Evolutionary conservation across 257 asterid species (phyloP).

Genomic region (Ilex asprella): DNA sequence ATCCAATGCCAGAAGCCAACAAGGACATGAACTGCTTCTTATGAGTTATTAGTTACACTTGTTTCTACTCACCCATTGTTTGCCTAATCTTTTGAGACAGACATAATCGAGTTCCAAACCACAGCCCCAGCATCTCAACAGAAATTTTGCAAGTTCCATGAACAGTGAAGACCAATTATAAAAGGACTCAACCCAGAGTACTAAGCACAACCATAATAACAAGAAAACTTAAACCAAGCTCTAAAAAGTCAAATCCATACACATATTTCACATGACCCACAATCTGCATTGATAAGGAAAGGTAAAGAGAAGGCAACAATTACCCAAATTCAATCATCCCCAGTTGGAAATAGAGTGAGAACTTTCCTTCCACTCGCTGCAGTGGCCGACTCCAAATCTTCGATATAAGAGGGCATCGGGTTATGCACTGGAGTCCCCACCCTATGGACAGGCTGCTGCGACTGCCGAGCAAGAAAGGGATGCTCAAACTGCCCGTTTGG

Average conservation of each 20-base stretch:
- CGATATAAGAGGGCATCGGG: conserved; percentile 33
- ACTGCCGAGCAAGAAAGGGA: conserved; percentile 39
- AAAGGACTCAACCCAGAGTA: conserved; percentile 21
- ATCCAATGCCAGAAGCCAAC: conserved; percentile 23
- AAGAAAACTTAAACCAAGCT: conserved; percentile 1
- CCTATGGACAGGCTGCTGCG: conserved; percentile 53
- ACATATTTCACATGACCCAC: conserved; percentile 16
- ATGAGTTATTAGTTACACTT: conserved; percentile 21
- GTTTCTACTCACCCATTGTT: conserved; percentile 13
- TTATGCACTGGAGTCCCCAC: conserved; percentile 45
- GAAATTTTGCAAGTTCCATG: conserved; percentile 11
- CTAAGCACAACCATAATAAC: conserved; percentile 16
- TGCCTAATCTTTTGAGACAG: conserved; percentile 1
- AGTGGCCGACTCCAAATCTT: conserved; percentile 49
- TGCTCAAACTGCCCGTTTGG: conserved; percentile 52
- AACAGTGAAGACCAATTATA: conserved; percentile 2
- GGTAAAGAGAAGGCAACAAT: conserved; percentile 11
- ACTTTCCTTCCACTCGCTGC: conserved; percentile 51
- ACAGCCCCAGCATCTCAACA: conserved; percentile 5
- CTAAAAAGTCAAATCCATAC: conserved; percentile 19
- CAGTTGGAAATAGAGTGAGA: conserved; percentile 78
- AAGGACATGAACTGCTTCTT: no score
- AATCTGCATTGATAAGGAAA: conserved; percentile 11
- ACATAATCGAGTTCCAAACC: conserved; percentile 13
- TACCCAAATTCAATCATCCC: conserved; percentile 38